Evolutionary conservation across 257 asterid species (phyloP), one percentile per base, ranked within the genome.

Genomic region (Salvia rosmarinus): DNA sequence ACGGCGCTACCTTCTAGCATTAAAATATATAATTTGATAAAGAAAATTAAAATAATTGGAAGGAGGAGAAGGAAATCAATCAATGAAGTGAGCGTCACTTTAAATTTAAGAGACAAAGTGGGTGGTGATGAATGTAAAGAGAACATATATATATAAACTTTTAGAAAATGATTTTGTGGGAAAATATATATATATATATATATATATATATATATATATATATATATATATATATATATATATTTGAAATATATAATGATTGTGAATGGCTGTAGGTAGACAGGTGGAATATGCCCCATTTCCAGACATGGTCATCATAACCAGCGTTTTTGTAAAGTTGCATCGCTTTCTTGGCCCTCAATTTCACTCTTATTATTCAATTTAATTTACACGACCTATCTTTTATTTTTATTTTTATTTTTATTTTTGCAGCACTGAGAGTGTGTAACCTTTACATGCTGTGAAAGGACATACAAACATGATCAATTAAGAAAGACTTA

Each of bases 271-370:
- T 20, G 4, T 47, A 25, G 70, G n/a, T 11, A 19, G 79, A 75
- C 79, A 75, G 47, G 49, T 75, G 64, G 79, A 67, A 75, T 23
- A 47, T 75, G 59, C 68, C 62, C 78, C 78, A 65, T 66, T 71
- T 68, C 63, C 9, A 9, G 6, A 35, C 64, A 59, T 59, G 49
- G 58, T 52, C 17, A 67, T 52, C 10, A 43, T 58, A 25, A 37
- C 56, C 51, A 52, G 40, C 77, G 72, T 16, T 39, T 62, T 63
- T 70, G 71, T 61, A 61, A 68, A 68, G 72, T 62, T 30, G 66
- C 61, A 4, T 59, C 59, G 14, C 66, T 68, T 61, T 75, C 61
- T 34, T 39, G 43, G 6, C 17, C 50, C 32, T 69, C 44, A 17
- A 28, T 60, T 68, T 8, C 28, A 23, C 34, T 32, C 37, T 32